Evolutionary conservation across 306 rosid genomes (phyloP).

Genomic region (Sechiopsis laciniata): DNA sequence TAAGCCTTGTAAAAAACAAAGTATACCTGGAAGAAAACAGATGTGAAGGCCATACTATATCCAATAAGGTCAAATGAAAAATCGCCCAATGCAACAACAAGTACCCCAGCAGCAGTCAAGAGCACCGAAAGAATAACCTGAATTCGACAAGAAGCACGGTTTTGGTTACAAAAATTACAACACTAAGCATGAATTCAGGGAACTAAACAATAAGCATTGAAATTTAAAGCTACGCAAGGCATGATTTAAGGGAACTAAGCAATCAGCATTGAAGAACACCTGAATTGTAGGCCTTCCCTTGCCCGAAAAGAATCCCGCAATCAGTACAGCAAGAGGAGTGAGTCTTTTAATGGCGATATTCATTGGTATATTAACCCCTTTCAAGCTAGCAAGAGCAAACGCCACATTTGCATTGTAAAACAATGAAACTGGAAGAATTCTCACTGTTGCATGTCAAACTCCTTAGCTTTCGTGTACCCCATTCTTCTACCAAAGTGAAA

Average conservation of each 20-base stretch:
- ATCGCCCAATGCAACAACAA: slow-evolving; percentile 85
- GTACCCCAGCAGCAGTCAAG: slow-evolving; percentile 76
- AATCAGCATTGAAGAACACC: slow-evolving; percentile 29
- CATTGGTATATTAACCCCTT: slow-evolving; percentile 97
- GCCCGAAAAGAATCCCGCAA: slow-evolving; percentile 67
- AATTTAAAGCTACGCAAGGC: too few species aligned
- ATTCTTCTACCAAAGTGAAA: slow-evolving; percentile 57
- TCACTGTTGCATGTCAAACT: slow-evolving; percentile 53
- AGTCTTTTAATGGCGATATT: slow-evolving; percentile 94
- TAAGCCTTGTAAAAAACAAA: neutral
- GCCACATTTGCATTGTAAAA: slow-evolving; percentile 94
- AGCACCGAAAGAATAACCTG: slow-evolving; percentile 79
- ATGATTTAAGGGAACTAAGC: neutral
- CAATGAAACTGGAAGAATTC: slow-evolving; percentile 64
- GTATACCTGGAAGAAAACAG: slow-evolving; percentile 85
- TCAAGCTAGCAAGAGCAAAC: slow-evolving; percentile 91
- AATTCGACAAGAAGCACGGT: slow-evolving; percentile 1
- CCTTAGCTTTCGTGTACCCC: slow-evolving; percentile 70
- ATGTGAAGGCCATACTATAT: slow-evolving; percentile 82
- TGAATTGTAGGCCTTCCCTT: slow-evolving; percentile 69
- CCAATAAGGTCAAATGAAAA: slow-evolving; percentile 87
- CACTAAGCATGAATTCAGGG: neutral
- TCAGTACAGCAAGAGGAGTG: slow-evolving; percentile 88
- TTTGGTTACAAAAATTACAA: neutral
- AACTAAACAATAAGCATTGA: neutral